Conservation (phyloP, 1,139 yeast species). For the Candida sp. region DNA sequence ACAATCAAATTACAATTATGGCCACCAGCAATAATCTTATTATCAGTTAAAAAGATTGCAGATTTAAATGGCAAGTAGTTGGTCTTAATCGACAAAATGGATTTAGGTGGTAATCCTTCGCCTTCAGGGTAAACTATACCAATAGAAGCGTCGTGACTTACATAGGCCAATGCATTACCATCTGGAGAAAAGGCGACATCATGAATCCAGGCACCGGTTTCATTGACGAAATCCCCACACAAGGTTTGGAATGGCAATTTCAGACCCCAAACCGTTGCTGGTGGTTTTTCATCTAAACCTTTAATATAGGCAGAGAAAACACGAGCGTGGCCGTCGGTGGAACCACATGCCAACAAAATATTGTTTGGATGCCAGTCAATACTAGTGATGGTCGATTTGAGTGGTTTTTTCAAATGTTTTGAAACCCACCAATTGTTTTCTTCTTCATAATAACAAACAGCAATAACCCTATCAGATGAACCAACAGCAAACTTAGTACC, state of each 20-base stretch:
- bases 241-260: conserved; percentile 94
- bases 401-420: conserved; percentile 91
- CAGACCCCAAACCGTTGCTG: conserved; percentile 87
- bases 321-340: conserved; percentile 92
- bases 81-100: conserved; percentile 52
- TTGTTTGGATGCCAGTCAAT: conserved; percentile 96
- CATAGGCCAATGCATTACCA: conserved; percentile 78
- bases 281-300: conserved; percentile 84
- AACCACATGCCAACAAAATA: conserved; percentile 85
- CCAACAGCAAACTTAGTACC: conserved; percentile 97
- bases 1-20: conserved; percentile 90
- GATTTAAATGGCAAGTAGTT: conserved; percentile 81
- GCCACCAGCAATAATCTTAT: conserved; percentile 81
- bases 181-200: conserved; percentile 83
- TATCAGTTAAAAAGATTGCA: conserved; percentile 63
- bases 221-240: conserved; percentile 77
- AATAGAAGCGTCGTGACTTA: conserved; percentile 73
- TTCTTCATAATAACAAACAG: conserved; percentile 92
- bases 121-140: conserved; percentile 76
- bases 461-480: conserved; percentile 90
- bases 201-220: conserved; percentile 90
- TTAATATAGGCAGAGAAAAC: conserved; percentile 93
- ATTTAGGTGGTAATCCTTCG: conserved; percentile 53
- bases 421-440: conserved; percentile 99
- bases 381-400: conserved; percentile 81